Percentiles rank a stretch among this genome's conserved stretches.
Conservation (phyloP, 805 yeast genomes). For the Ogataea trehaloabstinens region DNA sequence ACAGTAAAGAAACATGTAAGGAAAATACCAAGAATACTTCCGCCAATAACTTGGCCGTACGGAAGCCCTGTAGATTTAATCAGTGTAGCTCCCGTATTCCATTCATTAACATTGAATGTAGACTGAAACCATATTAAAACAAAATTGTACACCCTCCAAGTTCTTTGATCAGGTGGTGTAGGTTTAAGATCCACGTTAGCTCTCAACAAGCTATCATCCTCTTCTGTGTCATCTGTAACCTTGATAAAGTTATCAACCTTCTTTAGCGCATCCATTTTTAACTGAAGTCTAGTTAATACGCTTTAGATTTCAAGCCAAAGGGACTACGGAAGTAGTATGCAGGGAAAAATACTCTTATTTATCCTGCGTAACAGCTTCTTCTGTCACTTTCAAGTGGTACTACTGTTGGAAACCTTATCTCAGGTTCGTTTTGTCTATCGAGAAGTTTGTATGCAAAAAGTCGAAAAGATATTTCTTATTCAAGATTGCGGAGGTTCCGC, state of each 20-base stretch:
- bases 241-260: conserved; percentile 21
- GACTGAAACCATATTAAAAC: conserved; percentile 23
- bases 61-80: conserved; percentile 18
- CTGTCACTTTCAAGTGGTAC: too few species aligned
- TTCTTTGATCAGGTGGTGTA: conserved; percentile 33
- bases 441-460: too few species aligned
- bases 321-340: too few species aligned
- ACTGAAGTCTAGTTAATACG: too few species aligned
- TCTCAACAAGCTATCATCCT: conserved; percentile 21
- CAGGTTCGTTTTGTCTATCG: too few species aligned
- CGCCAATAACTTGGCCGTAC: conserved; percentile 17
- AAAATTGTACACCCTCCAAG: conserved; percentile 31
- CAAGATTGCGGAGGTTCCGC: too few species aligned
- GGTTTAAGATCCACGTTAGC: conserved; percentile 40
- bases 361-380: too few species aligned
- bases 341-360: neutral
- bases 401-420: too few species aligned
- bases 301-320: too few species aligned
- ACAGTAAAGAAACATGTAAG: conserved; percentile 17
- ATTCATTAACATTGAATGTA: conserved; percentile 27
- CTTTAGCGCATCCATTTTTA: conserved; percentile 26
- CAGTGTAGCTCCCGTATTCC: conserved; percentile 29
- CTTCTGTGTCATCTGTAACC: conserved; percentile 17
- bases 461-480: too few species aligned
- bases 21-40: conserved; percentile 12